Conservation (phyloP, 345 rosid genomes). For the Populus euphratica region DNA sequence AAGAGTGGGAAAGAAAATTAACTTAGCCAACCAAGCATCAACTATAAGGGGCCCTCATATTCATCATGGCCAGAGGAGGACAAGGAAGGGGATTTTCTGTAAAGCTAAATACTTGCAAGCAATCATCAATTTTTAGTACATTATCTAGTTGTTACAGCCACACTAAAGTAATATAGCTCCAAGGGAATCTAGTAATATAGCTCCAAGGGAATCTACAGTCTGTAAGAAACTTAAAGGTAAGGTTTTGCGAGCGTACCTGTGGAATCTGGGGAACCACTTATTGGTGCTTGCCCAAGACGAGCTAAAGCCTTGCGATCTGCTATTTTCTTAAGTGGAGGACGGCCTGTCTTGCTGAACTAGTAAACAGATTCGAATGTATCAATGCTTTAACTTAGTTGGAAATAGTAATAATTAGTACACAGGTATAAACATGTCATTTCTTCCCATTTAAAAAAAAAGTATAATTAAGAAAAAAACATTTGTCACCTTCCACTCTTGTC, state of each 20-base stretch:
- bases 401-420: background rate
- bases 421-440: background rate
- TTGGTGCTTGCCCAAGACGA: conserved; percentile 34
- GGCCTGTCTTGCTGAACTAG: conserved; percentile 49
- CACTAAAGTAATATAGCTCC: background rate
- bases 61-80: too few relatives aligned
- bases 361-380: conserved; percentile 8
- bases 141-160: background rate
- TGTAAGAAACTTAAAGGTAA: background rate
- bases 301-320: conserved; percentile 42
- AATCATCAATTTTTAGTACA: background rate
- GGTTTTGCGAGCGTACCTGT: conserved; percentile 28
- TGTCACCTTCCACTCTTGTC: conserved; percentile 52
- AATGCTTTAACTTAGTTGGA: background rate
- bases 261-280: conserved; percentile 37
- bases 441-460: conserved; percentile 8
- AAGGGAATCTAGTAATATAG: background rate
- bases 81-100: too few relatives aligned
- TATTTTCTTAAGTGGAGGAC: conserved; percentile 56
- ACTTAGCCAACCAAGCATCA: too few relatives aligned
- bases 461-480: background rate
- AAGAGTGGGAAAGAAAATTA: background rate
- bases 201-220: background rate
- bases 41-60: too few relatives aligned
- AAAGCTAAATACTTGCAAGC: background rate